Evolutionary conservation across 305 asterid genomes (phyloP).

Genomic region (Fraxinus angustifolia): DNA sequence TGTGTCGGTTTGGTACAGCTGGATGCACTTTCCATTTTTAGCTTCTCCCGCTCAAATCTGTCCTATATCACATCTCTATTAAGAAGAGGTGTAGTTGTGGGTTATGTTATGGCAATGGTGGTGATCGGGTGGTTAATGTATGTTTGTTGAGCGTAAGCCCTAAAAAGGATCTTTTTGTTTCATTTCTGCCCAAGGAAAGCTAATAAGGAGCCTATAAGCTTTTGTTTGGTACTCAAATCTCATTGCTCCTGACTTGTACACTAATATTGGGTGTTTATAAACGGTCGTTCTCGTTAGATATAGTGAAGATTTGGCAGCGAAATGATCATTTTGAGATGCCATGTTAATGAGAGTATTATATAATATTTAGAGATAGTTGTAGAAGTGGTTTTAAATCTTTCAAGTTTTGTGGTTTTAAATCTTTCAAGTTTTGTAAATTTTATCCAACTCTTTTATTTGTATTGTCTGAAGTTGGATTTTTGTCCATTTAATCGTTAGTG

Average conservation of each 20-base stretch:
- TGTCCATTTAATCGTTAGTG: too few species aligned
- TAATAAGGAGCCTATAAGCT: not conserved
- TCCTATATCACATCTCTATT: not conserved
- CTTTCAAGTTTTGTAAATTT: too few species aligned
- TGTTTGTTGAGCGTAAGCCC: not conserved
- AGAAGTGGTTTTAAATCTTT: too few species aligned
- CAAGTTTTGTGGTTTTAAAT: too few species aligned
- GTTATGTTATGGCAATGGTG: not conserved
- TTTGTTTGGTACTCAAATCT: too few species aligned
- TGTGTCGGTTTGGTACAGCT: not conserved
- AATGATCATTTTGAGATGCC: not conserved
- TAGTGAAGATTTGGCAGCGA: not conserved
- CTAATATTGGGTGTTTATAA: not conserved
- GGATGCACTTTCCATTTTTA: not conserved
- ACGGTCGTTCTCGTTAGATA: not conserved
- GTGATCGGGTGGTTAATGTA: not conserved
- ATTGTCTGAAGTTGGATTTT: too few species aligned
- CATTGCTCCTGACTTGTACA: not conserved
- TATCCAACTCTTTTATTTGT: not conserved
- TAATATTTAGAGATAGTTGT: not conserved
- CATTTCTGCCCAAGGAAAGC: not conserved
- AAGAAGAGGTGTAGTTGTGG: not conserved
- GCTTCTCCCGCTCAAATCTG: not conserved
- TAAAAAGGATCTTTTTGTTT: not conserved
- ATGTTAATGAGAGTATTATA: not conserved